Conservation (phyloP, 2,329 filamentous ascomycete species). For the Curvularia hawaiiensis region DNA sequence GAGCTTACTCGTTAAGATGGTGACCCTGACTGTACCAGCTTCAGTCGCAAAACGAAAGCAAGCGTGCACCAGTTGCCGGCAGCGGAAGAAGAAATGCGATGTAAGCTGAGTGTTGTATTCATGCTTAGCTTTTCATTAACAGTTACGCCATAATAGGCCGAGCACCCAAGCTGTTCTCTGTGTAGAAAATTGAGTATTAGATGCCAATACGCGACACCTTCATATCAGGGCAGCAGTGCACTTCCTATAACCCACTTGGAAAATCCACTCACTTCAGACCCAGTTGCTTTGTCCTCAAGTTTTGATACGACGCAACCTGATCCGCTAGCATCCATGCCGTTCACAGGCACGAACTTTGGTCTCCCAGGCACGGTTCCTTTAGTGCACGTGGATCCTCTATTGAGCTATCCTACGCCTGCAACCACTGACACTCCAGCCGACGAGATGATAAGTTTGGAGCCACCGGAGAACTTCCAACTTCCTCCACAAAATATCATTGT, state of each 20-base stretch:
- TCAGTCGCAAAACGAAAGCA: constrained; percentile 41
- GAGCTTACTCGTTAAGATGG: constrained; percentile 14
- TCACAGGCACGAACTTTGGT: constrained; percentile 20
- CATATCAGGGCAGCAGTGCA: not conserved
- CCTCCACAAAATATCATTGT: constrained; percentile 23
- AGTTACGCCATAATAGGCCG: constrained; percentile 24
- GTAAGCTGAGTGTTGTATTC: constrained; percentile 18
- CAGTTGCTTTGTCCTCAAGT: not conserved
- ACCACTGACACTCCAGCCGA: not conserved
- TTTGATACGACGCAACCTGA: not conserved
- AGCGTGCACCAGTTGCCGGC: constrained; percentile 40
- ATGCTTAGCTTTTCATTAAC: constrained; percentile 10
- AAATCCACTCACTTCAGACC: not conserved
- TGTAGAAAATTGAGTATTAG: constrained; percentile 32
- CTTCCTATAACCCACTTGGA: not conserved
- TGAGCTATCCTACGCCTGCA: constrained; percentile 5
- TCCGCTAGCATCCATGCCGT: constrained; percentile 13
- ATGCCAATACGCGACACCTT: constrained; percentile 29
- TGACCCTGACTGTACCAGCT: constrained; percentile 28
- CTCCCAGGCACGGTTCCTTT: not conserved
- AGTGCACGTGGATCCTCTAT: not conserved
- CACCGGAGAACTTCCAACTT: constrained; percentile 15
- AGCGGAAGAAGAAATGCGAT: constrained; percentile 43
- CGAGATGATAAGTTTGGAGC: constrained; percentile 4
- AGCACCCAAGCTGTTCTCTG: constrained; percentile 28